These are phyloP conservation scores for Termitomyces sp. DNA, from an alignment of 768 basidiomycete genomes.

Conservation along the genomic window DNA sequence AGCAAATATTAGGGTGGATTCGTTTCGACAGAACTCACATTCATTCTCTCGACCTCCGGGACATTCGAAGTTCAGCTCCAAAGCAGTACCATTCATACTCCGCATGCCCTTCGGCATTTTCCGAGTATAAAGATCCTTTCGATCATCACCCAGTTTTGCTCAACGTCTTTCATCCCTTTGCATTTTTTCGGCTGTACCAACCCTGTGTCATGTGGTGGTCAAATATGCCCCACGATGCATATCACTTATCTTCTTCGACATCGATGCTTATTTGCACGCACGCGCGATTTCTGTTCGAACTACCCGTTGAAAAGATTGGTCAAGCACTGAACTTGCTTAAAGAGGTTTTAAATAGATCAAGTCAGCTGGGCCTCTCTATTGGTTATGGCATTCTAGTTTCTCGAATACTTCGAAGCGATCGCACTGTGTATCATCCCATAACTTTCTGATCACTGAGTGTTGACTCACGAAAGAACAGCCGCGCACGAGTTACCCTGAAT, in stretches of 20 bases:
- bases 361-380: too few relatives aligned
- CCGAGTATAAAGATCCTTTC: conserved; percentile 1
- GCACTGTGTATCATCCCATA: background rate
- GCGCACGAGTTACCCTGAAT: background rate
- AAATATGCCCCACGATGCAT: too few relatives aligned
- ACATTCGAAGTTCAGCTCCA: conserved; percentile 17
- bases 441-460: background rate
- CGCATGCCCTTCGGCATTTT: conserved; percentile 10
- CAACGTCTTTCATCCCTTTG: background rate
- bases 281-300: background rate
- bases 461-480: background rate
- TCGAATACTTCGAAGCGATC: background rate
- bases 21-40: conserved; percentile 27
- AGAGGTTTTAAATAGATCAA: background rate
- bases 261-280: too few relatives aligned
- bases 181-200: background rate
- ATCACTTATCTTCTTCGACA: background rate
- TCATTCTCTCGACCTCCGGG: conserved; percentile 34
- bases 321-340: background rate
- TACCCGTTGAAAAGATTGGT: background rate
- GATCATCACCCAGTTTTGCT: background rate
- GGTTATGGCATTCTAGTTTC: too few relatives aligned
- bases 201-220: background rate
- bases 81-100: conserved; percentile 13
- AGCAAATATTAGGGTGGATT: conserved; percentile 21